Base-by-base conservation (phyloP, 2,329 filamentous ascomycete genomes). In the Ceratocystis papillata region DNA sequence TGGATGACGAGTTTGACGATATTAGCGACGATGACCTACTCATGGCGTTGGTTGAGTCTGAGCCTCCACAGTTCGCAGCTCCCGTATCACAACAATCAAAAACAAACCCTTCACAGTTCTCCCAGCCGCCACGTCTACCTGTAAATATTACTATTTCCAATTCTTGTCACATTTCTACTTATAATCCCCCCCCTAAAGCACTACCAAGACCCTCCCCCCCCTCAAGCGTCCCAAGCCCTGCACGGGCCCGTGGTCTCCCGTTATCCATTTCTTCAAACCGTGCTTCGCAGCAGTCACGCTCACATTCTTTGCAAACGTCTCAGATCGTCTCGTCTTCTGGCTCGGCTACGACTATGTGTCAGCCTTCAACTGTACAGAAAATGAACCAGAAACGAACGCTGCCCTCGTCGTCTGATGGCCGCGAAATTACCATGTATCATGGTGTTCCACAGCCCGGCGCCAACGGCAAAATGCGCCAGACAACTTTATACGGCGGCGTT, bases 11-110 rank as follows among this genome's bases (percentile, higher is more conserved):
- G 33, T 68, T 68, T 55, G 84, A 84, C 68, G 81, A 82, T 69
- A 80, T 87, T 64, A 80, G 82, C 64, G 86, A 89, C 68, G 86
- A 87, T 71, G 86, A 87, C 69, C 76, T 89, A 67, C 78, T 88
- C 57, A 76, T 80, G 45, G 85, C 81, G 5, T 78, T 85, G 25
- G 45, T 55, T 20, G 30, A 55, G n/a, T 48, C 64, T 15, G 53
- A 63, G 25, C 41, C 53, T 30, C 60, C 2, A 37, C 37, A 37
- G 62, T 33, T 33, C 33, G n/a, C 62, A 41, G 46, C 28, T n/a
- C 46, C 46, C 12, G 45, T 41, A 30, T 20, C 30, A n/a, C 17
- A 33, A 10, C 61, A 63, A 33, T 25, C 60, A 15, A 60, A 60
- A 7, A 22, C 61, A 60, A 7, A 22, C 25, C 33, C 25, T 28